Evolutionary conservation across 805 yeast species (phyloP).

Genomic region (Starmerella vaccinii): DNA sequence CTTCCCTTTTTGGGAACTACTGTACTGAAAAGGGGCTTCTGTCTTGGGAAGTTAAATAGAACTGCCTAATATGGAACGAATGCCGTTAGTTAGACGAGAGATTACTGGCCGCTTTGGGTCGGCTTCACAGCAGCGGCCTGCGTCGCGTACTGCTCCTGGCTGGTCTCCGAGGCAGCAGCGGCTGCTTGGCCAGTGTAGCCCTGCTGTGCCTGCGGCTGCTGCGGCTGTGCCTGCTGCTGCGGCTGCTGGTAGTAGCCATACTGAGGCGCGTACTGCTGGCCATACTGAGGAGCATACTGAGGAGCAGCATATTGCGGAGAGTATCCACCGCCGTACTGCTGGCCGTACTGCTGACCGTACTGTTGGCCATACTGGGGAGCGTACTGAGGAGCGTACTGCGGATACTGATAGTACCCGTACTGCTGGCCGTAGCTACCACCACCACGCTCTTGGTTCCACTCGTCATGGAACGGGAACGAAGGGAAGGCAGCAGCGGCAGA

Average conservation of each 20-base stretch:
- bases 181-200: slow-evolving; percentile 2
- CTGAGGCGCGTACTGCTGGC: slow-evolving; percentile 4
- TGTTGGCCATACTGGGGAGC: neutral
- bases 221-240: neutral
- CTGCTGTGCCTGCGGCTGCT: slow-evolving; percentile 3
- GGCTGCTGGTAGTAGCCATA: slow-evolving; percentile 6
- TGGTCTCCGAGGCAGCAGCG: neutral
- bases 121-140: slow-evolving; percentile 2
- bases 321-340: too few relatives aligned
- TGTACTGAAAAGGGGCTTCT: too few relatives aligned
- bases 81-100: neutral
- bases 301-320: neutral
- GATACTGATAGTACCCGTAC: slow-evolving; percentile 1
- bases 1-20: too few relatives aligned
- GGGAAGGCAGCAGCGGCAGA: neutral
- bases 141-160: neutral
- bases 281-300: slow-evolving; percentile 2
- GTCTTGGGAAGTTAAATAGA: too few relatives aligned
- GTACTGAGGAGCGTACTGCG: slow-evolving; percentile 5
- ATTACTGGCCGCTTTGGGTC: neutral
- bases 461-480: neutral
- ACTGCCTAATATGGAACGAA: neutral
- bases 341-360: slow-evolving; percentile 7
- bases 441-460: neutral
- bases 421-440: neutral